These are phyloP conservation scores for Rhodotorula toruloides DNA, from an alignment of 768 basidiomycete species.

Conservation along the genomic window DNA sequence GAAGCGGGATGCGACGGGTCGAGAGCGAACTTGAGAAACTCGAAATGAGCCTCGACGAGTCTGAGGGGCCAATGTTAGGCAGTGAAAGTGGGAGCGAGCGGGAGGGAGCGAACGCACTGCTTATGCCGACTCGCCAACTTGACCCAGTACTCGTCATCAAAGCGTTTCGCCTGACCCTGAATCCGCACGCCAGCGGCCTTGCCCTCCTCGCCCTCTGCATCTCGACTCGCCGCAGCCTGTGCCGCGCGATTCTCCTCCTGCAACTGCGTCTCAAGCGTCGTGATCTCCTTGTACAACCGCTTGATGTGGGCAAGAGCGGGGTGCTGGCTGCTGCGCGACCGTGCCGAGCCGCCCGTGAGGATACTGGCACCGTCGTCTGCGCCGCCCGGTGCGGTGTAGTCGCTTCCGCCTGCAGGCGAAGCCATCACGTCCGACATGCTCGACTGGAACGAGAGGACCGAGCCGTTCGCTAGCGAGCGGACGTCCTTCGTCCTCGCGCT, in stretches of 20 bases:
- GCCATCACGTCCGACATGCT: conserved; percentile 35
- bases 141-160: conserved; percentile 48
- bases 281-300: conserved; percentile 74
- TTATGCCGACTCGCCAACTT: conserved; percentile 63
- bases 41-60: conserved; percentile 82
- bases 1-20: conserved; percentile 83
- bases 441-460: conserved; percentile 60
- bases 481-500: conserved; percentile 44
- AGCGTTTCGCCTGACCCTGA: conserved; percentile 11
- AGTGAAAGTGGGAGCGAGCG: conserved; percentile 15
- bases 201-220: neutral
- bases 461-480: conserved; percentile 58
- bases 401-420: neutral
- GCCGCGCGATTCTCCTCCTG: conserved; percentile 71
- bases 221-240: conserved; percentile 42
- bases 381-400: neutral
- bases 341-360: neutral
- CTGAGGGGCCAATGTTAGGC: conserved; percentile 55
- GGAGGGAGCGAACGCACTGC: conserved; percentile 54
- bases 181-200: conserved; percentile 5
- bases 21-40: conserved; percentile 75
- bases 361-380: conserved; percentile 33
- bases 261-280: conserved; percentile 69
- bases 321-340: neutral
- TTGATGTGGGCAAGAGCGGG: conserved; percentile 71